Conservation (phyloP, 768 basidiomycete genomes). For the Tulasnella sp. region DNA sequence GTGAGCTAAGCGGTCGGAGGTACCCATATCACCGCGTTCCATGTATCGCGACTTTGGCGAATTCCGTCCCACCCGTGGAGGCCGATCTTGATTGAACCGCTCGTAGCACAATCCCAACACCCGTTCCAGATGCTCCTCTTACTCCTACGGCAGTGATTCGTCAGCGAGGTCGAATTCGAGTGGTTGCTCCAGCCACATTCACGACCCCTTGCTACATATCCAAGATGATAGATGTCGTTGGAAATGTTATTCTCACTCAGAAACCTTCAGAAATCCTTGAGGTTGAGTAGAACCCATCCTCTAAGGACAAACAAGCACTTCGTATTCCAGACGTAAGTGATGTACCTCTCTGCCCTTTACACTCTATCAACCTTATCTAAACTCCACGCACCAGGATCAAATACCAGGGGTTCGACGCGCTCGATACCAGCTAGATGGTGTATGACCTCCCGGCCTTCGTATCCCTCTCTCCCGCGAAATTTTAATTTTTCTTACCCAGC, state of each 20-base stretch:
- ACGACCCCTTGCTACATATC: too few species aligned
- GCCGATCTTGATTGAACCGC: too few species aligned
- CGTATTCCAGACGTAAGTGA: neutral
- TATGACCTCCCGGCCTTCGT: too few species aligned
- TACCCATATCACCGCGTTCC: too few species aligned
- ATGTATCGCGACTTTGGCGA: too few species aligned
- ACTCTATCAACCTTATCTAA: neutral
- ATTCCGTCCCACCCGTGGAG: too few species aligned
- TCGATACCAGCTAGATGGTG: too few species aligned
- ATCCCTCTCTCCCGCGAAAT: too few species aligned
- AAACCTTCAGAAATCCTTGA: neutral
- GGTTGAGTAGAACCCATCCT: neutral
- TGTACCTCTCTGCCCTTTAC: neutral
- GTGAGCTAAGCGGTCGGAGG: too few species aligned
- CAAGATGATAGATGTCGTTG: neutral
- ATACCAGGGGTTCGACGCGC: neutral
- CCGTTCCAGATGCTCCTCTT: neutral
- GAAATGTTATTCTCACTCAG: neutral
- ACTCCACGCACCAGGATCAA: neutral
- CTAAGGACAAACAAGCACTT: neutral
- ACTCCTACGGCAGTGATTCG: too few species aligned
- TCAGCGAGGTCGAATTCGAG: too few species aligned
- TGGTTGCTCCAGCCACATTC: too few species aligned
- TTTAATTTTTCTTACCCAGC: neutral
- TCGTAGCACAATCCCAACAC: neutral